phyloP scores from a whole-genome alignment of 352 stramenopile species.

The Phytophthora nicotianae region DNA sequence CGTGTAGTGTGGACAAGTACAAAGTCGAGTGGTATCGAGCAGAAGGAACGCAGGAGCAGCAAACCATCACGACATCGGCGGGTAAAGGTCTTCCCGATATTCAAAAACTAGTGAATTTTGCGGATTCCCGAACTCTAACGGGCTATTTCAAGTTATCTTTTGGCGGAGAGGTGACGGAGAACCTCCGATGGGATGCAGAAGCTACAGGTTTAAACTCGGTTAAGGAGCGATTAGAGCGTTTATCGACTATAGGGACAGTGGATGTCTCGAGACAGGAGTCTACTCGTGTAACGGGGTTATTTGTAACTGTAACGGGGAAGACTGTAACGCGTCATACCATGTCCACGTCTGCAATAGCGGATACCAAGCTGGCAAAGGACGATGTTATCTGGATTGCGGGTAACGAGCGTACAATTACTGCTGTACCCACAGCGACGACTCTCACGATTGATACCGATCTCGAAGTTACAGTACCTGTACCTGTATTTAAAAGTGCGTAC shows the following conservation, averaged over 20 bases:
- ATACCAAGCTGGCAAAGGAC: slow-evolving; percentile 22
- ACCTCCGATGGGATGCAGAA: slow-evolving; percentile 73
- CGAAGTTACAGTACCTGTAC: slow-evolving; percentile 39
- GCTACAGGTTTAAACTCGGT: slow-evolving; percentile 63
- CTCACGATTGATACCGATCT: slow-evolving; percentile 30
- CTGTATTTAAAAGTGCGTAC: slow-evolving; percentile 71
- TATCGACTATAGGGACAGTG: slow-evolving; percentile 70
- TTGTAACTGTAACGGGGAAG: slow-evolving; percentile 41
- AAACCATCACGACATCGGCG: slow-evolving; percentile 81
- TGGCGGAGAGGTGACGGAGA: slow-evolving; percentile 62
- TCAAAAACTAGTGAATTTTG: slow-evolving; percentile 65
- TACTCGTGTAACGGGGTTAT: slow-evolving; percentile 49
- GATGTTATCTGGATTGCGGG: slow-evolving; percentile 69
- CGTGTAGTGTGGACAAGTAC: slow-evolving; percentile 68
- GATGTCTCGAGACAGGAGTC: slow-evolving; percentile 57
- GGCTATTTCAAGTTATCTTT: slow-evolving; percentile 80
- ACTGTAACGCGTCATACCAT: slow-evolving; percentile 38
- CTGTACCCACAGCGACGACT: slow-evolving; percentile 4
- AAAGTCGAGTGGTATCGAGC: slow-evolving; percentile 79
- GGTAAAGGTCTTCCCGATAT: slow-evolving; percentile 71
- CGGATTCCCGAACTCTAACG: slow-evolving; percentile 55
- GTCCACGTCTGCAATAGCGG: slow-evolving; percentile 27
- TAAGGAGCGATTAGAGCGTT: slow-evolving; percentile 67
- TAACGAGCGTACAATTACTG: slow-evolving; percentile 38
- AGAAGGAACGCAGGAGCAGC: slow-evolving; percentile 58